A percentile compares a stretch with the other conserved stretches of the same genome.
phyloP scores from a whole-genome alignment of 2,329 filamentous ascomycete genomes.

The Xylaria sp. region DNA sequence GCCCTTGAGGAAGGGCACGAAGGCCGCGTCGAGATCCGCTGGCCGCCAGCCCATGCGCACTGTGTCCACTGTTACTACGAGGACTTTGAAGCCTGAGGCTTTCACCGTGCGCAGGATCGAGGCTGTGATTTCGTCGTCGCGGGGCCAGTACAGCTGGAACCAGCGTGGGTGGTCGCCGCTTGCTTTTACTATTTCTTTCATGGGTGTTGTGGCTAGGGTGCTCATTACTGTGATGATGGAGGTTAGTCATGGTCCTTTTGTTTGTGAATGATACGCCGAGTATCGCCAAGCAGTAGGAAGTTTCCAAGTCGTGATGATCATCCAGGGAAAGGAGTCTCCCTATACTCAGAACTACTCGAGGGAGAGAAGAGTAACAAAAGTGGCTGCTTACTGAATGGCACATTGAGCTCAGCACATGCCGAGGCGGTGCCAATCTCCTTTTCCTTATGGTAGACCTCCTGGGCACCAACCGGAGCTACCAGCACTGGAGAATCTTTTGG shows the following conservation, averaged over 20 bases:
- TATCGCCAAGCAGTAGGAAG: background rate
- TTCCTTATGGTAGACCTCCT: conserved; percentile 73
- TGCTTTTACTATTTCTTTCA: conserved; percentile 73
- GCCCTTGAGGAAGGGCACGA: conserved; percentile 68
- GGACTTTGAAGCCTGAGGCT: conserved; percentile 68
- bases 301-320: background rate
- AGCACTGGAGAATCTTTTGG: conserved; percentile 62
- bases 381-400: conserved; percentile 65
- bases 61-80: conserved; percentile 80
- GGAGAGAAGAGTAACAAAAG: no score
- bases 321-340: no score
- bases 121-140: conserved; percentile 71
- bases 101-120: conserved; percentile 72
- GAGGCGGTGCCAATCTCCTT: conserved; percentile 71
- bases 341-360: no score
- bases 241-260: background rate
- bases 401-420: conserved; percentile 68
- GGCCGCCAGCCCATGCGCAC: conserved; percentile 77
- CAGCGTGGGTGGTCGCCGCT: conserved; percentile 69
- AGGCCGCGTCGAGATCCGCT: conserved; percentile 71
- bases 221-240: conserved; percentile 58
- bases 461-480: conserved; percentile 76
- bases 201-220: conserved; percentile 70
- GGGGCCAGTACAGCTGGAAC: conserved; percentile 82
- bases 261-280: background rate